A percentile compares a stretch with the other conserved stretches of the same genome.
Conservation (phyloP, 331 rosid genomes). For the Phaseolus coccineus region DNA sequence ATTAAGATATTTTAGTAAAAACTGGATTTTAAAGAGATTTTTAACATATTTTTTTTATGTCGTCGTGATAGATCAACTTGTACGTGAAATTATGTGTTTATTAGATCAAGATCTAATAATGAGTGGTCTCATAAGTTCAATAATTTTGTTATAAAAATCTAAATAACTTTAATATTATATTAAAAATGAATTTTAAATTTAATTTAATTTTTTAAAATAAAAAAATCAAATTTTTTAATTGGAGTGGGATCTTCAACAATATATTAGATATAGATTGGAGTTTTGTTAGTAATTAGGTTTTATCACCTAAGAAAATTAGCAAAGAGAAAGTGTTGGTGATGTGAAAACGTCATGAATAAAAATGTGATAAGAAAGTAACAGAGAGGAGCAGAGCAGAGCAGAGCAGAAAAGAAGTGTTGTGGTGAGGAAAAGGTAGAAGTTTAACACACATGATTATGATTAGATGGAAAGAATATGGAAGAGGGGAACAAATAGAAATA, state of each 20-base stretch:
- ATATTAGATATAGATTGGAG: neutral
- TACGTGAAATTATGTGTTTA: too few relatives aligned
- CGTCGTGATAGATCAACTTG: too few relatives aligned
- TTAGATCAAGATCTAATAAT: too few relatives aligned
- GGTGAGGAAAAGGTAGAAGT: constrained; percentile 26
- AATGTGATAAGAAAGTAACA: constrained; percentile 18
- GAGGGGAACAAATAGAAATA: constrained; percentile 52
- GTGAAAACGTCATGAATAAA: constrained; percentile 38
- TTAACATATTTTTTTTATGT: too few relatives aligned
- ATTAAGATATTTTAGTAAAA: neutral
- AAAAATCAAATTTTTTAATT: too few relatives aligned
- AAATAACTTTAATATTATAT: too few relatives aligned
- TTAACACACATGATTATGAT: constrained; percentile 37
- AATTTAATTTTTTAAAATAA: too few relatives aligned
- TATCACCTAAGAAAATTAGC: neutral
- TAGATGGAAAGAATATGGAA: constrained; percentile 46
- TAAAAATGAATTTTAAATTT: too few relatives aligned
- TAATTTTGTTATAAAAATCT: too few relatives aligned
- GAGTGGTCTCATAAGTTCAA: too few relatives aligned
- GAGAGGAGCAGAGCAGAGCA: neutral
- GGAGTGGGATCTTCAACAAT: too few relatives aligned
- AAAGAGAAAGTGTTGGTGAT: constrained; percentile 29
- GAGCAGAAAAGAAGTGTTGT: neutral
- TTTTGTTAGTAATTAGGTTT: neutral
- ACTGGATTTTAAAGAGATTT: too few relatives aligned